Base-by-base conservation (phyloP, 768 basidiomycete genomes). In the Rubroboletus satanas region DNA sequence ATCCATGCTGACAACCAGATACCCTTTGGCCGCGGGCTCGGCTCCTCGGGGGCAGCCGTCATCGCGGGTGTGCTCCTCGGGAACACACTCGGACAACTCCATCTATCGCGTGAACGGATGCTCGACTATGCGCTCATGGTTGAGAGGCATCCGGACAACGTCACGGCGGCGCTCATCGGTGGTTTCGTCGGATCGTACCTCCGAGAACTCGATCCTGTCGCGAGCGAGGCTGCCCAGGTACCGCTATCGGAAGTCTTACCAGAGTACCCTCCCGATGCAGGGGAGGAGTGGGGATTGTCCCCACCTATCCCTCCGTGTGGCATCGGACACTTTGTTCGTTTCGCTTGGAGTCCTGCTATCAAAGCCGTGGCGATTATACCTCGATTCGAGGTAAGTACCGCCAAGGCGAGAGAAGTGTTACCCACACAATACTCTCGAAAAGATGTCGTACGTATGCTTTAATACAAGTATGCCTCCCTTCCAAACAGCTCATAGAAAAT, bases 51-150 rank as follows among this genome's bases (percentile, higher is more conserved):
- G 14, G 97, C 97, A 4, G 96, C 97, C n/a, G 97, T 99, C 64
- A 90, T 99, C 64, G 96, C 94, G 1, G 97, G 97, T 39, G 94
- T 97, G 33, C 79, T 96, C 32, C 82, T 99, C 43, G 97, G 87
- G 35, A 82, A 93, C 66, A 78, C 83, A n/a, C 77, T 98, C 23
- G 96, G 90, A 15, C 61, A 80, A 17, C 81, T 98, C 57, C 66
- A 78, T 23, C 83, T 98, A 11, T 71, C 88, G 14, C 75, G 70
- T 29, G 80, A 78, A 41, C 84, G 97, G 26, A 76, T 96, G 63
- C 83, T 98, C 57, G 97, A 99, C 74, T 96, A 91, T 66, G 95
- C 96, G 1, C 79, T 99, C 51, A 99, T 99, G 97, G 94, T 99
- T 66, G 97, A 99, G 74, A 82, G 97, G 17, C 97, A 99, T 69